Percentiles rank a stretch among this genome's conserved stretches.
Conservation (phyloP, 2,329 filamentous ascomycete genomes). For the Sclerotinia sclerotiorum region DNA sequence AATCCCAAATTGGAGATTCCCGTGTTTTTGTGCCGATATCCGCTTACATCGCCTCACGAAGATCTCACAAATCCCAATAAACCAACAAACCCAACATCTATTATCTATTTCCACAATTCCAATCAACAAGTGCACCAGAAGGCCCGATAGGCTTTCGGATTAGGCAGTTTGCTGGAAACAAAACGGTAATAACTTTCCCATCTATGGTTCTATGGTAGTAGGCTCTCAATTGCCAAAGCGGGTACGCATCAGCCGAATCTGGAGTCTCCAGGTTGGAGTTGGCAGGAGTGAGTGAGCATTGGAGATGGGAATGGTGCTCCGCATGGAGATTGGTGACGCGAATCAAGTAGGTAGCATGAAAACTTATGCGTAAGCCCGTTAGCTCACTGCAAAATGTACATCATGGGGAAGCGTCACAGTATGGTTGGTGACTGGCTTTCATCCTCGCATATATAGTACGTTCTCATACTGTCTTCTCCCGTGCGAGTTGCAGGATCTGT, state of each 20-base stretch:
- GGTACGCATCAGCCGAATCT: slow-evolving; percentile 4
- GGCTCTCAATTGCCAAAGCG: neutral
- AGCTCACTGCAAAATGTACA: neutral
- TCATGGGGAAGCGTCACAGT: neutral
- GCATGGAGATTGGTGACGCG: neutral
- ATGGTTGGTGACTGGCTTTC: neutral
- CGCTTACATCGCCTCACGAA: neutral
- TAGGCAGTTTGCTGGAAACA: neutral
- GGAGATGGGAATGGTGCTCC: neutral
- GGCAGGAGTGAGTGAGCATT: too few relatives aligned
- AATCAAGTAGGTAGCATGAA: neutral
- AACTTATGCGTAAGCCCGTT: neutral
- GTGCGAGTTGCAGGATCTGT: neutral
- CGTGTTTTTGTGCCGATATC: neutral
- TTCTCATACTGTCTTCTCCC: neutral
- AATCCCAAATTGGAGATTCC: neutral
- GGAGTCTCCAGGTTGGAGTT: slow-evolving; percentile 8
- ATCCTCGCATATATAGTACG: neutral
- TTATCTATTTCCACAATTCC: neutral
- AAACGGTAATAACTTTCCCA: neutral
- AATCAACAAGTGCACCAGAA: neutral
- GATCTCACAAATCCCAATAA: neutral
- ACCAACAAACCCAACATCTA: neutral
- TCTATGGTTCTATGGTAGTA: neutral
- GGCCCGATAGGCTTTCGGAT: neutral